A percentile compares a stretch with the other conserved stretches of the same genome.
Conservation (phyloP, 345 rosid genomes). For the Eutrema japonicum region DNA sequence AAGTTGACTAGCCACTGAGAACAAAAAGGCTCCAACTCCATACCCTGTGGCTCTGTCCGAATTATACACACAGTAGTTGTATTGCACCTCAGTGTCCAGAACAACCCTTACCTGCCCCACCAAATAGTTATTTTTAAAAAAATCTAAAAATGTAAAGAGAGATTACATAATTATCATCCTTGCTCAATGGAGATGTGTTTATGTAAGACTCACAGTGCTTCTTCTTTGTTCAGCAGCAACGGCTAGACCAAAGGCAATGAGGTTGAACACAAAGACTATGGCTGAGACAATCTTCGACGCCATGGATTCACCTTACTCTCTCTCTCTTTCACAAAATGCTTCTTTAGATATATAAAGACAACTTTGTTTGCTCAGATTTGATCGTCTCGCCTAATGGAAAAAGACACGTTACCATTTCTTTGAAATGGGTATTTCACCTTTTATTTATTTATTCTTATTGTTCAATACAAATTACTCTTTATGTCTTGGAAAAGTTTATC, state of each 20-base stretch:
- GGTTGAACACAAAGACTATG: conserved; percentile 65
- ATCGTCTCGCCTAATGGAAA: conserved; percentile 44
- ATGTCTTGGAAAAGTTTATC: neutral
- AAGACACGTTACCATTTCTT: conserved; percentile 48
- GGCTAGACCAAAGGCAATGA: conserved; percentile 93
- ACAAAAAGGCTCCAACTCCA: conserved; percentile 87
- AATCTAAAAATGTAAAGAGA: neutral
- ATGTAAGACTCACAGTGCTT: conserved; percentile 71
- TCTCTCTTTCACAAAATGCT: conserved; percentile 28
- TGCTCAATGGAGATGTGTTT: conserved; percentile 1
- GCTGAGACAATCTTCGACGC: conserved; percentile 79
- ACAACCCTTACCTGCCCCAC: conserved; percentile 61
- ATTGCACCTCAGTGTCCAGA: conserved; percentile 59
- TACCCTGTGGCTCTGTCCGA: conserved; percentile 88
- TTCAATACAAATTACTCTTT: neutral
- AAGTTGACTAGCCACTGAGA: conserved; percentile 75
- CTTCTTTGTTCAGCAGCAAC: conserved; percentile 98
- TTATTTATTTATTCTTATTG: conserved; percentile 9
- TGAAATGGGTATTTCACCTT: conserved; percentile 49
- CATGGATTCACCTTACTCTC: conserved; percentile 51
- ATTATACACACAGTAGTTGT: conserved; percentile 80
- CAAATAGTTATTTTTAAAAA: neutral
- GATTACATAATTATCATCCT: conserved; percentile 18
- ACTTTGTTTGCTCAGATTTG: conserved; percentile 37
- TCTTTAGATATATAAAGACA: conserved; percentile 33